Percentiles rank a stretch among this genome's conserved stretches.
phyloP scores from a whole-genome alignment of 2,329 filamentous ascomycete species.

The Alternaria sp. region DNA sequence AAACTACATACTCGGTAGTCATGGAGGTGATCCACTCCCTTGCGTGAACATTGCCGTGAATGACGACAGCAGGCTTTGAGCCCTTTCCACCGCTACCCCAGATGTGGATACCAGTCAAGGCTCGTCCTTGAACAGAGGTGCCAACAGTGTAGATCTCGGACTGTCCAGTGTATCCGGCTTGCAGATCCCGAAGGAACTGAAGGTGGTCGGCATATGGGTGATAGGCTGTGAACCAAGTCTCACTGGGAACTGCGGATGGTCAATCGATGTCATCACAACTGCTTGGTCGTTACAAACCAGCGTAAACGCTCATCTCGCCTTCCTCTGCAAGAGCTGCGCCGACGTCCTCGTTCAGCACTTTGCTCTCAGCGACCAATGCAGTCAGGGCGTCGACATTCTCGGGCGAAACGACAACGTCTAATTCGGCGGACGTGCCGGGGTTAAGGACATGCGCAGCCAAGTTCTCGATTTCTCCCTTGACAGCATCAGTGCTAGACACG shows the following conservation, averaged over 20 bases:
- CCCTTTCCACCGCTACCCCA: conserved; percentile 50
- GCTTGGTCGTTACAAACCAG: conserved; percentile 31
- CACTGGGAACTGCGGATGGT: conserved; percentile 36
- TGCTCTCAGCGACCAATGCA: conserved; percentile 36
- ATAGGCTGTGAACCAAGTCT: conserved; percentile 49
- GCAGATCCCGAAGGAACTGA: conserved; percentile 44
- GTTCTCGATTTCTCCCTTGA: conserved; percentile 41
- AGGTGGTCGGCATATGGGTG: conserved; percentile 48
- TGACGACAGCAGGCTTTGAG: conserved; percentile 46
- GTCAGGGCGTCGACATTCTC: conserved; percentile 42
- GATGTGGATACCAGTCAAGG: conserved; percentile 49
- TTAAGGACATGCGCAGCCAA: conserved; percentile 46
- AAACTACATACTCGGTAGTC: conserved; percentile 28
- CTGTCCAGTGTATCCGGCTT: conserved; percentile 41
- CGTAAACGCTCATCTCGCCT: conserved; percentile 37
- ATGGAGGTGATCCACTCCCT: conserved; percentile 49
- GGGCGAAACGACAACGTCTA: conserved; percentile 49
- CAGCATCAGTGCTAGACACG: conserved; percentile 28
- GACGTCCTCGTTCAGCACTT: conserved; percentile 46
- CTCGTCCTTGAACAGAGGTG: conserved; percentile 43
- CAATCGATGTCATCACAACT: neutral
- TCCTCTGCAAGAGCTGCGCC: conserved; percentile 46
- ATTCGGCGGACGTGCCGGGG: conserved; percentile 35
- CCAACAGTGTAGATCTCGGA: conserved; percentile 47
- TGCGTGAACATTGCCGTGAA: conserved; percentile 48